phyloP scores from a whole-genome alignment of 163 green algal genomes.

The Chlorella variabilis region DNA sequence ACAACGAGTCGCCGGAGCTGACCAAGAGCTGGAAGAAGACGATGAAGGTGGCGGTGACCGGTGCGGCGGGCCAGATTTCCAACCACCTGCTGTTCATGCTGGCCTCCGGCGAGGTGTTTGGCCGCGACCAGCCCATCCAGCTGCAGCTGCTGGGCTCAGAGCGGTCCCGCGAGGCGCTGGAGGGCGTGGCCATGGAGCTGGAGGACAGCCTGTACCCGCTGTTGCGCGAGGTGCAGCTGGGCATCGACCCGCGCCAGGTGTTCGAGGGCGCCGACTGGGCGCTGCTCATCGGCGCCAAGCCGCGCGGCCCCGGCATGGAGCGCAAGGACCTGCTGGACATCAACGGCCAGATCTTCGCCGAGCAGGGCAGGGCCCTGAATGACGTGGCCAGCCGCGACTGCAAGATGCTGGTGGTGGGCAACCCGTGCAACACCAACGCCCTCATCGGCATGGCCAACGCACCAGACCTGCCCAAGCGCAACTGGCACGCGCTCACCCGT shows the following conservation, averaged over 20 bases:
- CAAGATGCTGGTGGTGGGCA: slow-evolving; percentile 94
- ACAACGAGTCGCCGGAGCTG: slow-evolving; percentile 48
- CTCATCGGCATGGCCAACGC: slow-evolving; percentile 81
- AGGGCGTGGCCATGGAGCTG: slow-evolving; percentile 96
- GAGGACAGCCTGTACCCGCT: slow-evolving; percentile 94
- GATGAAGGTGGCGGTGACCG: slow-evolving; percentile 61
- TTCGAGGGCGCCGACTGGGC: slow-evolving; percentile 90
- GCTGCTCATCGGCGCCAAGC: slow-evolving; percentile 93
- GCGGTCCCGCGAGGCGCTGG: slow-evolving; percentile 78
- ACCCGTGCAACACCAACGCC: slow-evolving; percentile 96
- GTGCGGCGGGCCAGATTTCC: slow-evolving; percentile 88
- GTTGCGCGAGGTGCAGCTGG: slow-evolving; percentile 83
- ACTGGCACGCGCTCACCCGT: slow-evolving; percentile 86
- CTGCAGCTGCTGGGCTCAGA: slow-evolving; percentile 87
- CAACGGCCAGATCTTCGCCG: slow-evolving; percentile 89
- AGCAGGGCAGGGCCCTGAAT: slow-evolving; percentile 86
- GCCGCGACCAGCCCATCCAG: slow-evolving; percentile 85
- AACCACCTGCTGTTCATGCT: slow-evolving; percentile 96
- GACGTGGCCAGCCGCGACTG: slow-evolving; percentile 79
- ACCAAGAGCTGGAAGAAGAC: slow-evolving; percentile 83
- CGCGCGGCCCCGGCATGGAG: slow-evolving; percentile 94
- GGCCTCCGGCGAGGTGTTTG: slow-evolving; percentile 66
- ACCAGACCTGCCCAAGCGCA: slow-evolving; percentile 60
- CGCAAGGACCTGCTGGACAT: slow-evolving; percentile 86
- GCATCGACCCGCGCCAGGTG: slow-evolving; percentile 64